phyloP scores from a whole-genome alignment of 2,329 filamentous ascomycete species.

The Madurella mycetomatis region DNA sequence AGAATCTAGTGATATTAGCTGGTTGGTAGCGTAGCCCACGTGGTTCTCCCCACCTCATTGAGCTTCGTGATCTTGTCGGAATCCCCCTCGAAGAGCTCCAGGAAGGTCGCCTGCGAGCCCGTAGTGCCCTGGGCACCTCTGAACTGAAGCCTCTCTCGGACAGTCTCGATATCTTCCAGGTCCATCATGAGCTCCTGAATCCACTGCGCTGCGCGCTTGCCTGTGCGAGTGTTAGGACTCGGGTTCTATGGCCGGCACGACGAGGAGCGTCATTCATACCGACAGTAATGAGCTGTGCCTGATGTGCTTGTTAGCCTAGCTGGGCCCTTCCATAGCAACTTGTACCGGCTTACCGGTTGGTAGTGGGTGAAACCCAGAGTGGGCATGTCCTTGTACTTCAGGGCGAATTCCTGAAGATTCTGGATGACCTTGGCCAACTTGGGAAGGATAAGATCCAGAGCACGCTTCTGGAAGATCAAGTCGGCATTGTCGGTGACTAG shows the following conservation, averaged over 20 bases:
- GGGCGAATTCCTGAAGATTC: constrained; percentile 68
- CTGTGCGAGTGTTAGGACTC: not conserved
- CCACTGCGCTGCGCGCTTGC: constrained; percentile 68
- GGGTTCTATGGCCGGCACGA: not conserved
- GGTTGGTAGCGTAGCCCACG: not conserved
- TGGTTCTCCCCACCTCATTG: constrained; percentile 39
- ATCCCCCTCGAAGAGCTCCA: constrained; percentile 58
- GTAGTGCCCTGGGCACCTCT: constrained; percentile 67
- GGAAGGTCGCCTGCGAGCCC: constrained; percentile 73
- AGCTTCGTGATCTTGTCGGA: constrained; percentile 47
- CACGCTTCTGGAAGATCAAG: constrained; percentile 63
- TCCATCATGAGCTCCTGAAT: constrained; percentile 65
- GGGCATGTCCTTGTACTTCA: constrained; percentile 64
- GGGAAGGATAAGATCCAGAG: constrained; percentile 66
- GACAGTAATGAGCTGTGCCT: constrained; percentile 58
- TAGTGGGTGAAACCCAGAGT: constrained; percentile 75
- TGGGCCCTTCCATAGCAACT: not conserved
- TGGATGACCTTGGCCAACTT: constrained; percentile 76
- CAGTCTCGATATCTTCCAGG: constrained; percentile 67
- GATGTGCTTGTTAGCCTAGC: not conserved
- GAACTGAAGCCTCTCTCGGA: constrained; percentile 66
- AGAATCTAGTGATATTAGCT: constrained; percentile 30
- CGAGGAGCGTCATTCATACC: constrained; percentile 28
- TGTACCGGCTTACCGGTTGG: constrained; percentile 40
- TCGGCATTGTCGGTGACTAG: constrained; percentile 70